Percentiles rank a stretch among this genome's conserved stretches.
phyloP scores from a whole-genome alignment of 108 stramenopile species.

The Halocafeteria seosinensis region DNA sequence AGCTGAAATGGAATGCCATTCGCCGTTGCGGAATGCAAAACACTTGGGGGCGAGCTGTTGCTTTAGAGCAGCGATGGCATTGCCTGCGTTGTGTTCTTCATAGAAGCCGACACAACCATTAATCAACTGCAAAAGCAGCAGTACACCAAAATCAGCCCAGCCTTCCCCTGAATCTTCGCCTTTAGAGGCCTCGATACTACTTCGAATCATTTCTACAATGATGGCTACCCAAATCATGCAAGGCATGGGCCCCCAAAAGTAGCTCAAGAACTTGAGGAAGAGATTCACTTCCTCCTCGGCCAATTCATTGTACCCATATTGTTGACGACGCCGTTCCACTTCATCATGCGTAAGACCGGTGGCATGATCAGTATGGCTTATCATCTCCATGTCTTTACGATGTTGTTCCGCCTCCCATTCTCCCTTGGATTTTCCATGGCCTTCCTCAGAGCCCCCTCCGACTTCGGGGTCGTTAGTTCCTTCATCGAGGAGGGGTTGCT shows the following conservation, averaged over 20 bases:
- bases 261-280: constrained; percentile 34
- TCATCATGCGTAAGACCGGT: not conserved
- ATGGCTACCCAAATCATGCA: constrained; percentile 55
- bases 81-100: constrained; percentile 42
- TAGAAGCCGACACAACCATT: constrained; percentile 41
- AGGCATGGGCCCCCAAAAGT: constrained; percentile 55
- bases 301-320: constrained; percentile 40
- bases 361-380: too few relatives aligned
- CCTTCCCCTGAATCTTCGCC: too few relatives aligned
- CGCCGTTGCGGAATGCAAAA: constrained; percentile 43
- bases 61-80: constrained; percentile 55
- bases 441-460: too few relatives aligned
- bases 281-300: constrained; percentile 34
- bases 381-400: too few relatives aligned
- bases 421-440: too few relatives aligned
- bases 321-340: not conserved
- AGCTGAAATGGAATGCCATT: constrained; percentile 29
- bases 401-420: too few relatives aligned
- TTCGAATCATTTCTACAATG: constrained; percentile 33
- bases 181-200: too few relatives aligned
- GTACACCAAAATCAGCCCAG: constrained; percentile 34
- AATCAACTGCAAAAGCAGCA: constrained; percentile 35
- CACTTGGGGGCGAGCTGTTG: constrained; percentile 42
- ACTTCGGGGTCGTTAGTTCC: too few relatives aligned
- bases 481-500: too few relatives aligned